These are phyloP conservation scores for Ophiostoma sp. DNA, from an alignment of 2,329 filamentous ascomycete species.

Conservation along the genomic window DNA sequence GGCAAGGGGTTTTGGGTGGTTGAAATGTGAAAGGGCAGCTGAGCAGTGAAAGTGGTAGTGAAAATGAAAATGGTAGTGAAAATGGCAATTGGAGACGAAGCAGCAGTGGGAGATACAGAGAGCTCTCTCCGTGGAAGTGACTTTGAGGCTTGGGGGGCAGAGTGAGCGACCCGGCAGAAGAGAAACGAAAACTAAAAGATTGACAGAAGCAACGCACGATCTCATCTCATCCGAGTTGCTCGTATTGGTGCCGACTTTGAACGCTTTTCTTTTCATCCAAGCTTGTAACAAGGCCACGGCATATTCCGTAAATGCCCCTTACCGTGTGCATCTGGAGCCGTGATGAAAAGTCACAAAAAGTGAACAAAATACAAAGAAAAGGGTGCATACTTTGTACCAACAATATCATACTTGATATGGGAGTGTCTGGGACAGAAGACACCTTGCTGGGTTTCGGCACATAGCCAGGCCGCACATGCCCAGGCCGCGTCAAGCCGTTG, in stretches of 20 bases:
- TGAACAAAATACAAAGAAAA: neutral
- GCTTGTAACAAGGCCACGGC: conserved; percentile 22
- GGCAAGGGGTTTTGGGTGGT: neutral
- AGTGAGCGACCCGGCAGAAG: neutral
- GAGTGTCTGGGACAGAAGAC: neutral
- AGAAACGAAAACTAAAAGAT: neutral
- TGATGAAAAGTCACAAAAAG: neutral
- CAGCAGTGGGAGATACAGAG: neutral
- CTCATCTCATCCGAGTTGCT: neutral
- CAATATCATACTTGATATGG: neutral
- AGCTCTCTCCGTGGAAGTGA: neutral
- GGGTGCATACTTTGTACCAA: neutral
- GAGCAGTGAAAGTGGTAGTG: neutral
- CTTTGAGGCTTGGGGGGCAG: neutral
- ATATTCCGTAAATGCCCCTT: conserved; percentile 2
- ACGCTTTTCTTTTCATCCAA: neutral
- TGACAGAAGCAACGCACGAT: neutral
- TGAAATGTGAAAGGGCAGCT: neutral
- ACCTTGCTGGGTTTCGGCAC: conserved; percentile 1
- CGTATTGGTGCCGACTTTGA: neutral
- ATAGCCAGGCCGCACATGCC: neutral
- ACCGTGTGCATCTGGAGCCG: neutral
- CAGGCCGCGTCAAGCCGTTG: conserved; percentile 4
- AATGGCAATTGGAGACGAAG: neutral
- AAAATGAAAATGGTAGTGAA: neutral